Conservation (phyloP, 1,139 yeast species). For the Sugiyamaella neomexicana region DNA sequence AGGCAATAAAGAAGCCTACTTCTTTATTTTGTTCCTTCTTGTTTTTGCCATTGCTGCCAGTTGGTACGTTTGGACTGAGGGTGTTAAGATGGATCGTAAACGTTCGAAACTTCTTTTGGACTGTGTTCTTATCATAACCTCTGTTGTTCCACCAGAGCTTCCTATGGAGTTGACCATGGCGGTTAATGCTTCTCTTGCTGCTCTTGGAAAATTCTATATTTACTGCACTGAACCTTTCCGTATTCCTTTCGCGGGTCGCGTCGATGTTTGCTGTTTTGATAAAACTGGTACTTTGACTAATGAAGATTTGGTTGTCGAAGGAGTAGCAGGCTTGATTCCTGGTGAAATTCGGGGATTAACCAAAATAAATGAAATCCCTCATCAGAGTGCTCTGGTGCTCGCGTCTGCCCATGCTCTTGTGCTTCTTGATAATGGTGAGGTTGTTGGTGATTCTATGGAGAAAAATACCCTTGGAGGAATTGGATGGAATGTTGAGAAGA, state of each 20-base stretch:
- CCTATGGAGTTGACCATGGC: slow-evolving; percentile 99
- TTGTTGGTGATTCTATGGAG: slow-evolving; percentile 99
- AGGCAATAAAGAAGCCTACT: slow-evolving; percentile 91
- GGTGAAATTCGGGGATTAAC: slow-evolving; percentile 56
- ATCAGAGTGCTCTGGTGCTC: slow-evolving; percentile 66
- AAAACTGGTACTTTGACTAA: slow-evolving; percentile 98
- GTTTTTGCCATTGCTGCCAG: slow-evolving; percentile 93
- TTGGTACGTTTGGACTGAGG: slow-evolving; percentile 98
- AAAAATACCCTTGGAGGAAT: slow-evolving; percentile 90
- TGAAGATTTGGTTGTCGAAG: slow-evolving; percentile 94
- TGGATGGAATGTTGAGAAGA: slow-evolving; percentile 77
- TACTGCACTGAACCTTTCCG: slow-evolving; percentile 99
- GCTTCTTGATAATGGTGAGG: slow-evolving; percentile 89
- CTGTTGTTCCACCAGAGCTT: slow-evolving; percentile 98
- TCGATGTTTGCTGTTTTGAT: slow-evolving; percentile 97
- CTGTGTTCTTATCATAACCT: slow-evolving; percentile 92
- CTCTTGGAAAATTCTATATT: slow-evolving; percentile 81
- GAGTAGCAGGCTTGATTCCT: slow-evolving; percentile 73
- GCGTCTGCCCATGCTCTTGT: slow-evolving; percentile 98
- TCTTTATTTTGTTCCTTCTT: slow-evolving; percentile 84
- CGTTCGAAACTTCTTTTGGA: slow-evolving; percentile 91
- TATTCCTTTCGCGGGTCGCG: slow-evolving; percentile 96
- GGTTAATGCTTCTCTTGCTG: slow-evolving; percentile 85
- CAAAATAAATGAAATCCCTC: slow-evolving; percentile 61
- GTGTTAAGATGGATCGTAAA: slow-evolving; percentile 91